phyloP scores from a whole-genome alignment of 148 eudicot genomes.

The Salicornia ramosissima region DNA sequence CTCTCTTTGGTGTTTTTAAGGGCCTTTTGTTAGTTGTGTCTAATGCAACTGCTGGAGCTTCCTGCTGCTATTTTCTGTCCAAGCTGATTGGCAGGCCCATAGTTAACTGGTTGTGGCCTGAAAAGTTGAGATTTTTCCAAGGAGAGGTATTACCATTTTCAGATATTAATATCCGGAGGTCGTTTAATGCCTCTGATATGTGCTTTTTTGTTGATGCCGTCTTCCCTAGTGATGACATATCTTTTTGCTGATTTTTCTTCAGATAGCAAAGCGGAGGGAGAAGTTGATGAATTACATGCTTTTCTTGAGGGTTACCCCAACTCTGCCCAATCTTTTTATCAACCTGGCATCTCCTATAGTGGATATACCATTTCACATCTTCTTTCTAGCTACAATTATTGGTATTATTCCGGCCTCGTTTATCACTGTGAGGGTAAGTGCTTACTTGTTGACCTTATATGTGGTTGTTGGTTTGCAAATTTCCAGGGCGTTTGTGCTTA shows the following conservation, averaged over 20 bases:
- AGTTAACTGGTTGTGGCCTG: slow-evolving; percentile 88
- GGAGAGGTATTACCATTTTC: slow-evolving; percentile 56
- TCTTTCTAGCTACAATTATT: slow-evolving; percentile 75
- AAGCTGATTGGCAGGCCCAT: slow-evolving; percentile 85
- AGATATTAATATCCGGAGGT: neutral
- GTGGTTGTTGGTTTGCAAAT: slow-evolving; percentile 13
- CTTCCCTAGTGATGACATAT: slow-evolving; percentile 5
- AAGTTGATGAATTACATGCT: slow-evolving; percentile 77
- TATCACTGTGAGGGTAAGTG: slow-evolving; percentile 76
- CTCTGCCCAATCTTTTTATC: slow-evolving; percentile 87
- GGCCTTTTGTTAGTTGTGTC: slow-evolving; percentile 86
- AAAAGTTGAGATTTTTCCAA: slow-evolving; percentile 69
- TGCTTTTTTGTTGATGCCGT: neutral
- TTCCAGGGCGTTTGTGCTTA: too few species aligned
- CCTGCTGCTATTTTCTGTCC: slow-evolving; percentile 79
- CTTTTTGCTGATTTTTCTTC: slow-evolving; percentile 19
- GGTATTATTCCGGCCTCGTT: slow-evolving; percentile 82
- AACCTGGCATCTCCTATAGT: slow-evolving; percentile 94
- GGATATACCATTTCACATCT: slow-evolving; percentile 83
- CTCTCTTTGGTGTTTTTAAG: slow-evolving; percentile 85
- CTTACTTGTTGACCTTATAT: neutral
- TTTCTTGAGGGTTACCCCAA: slow-evolving; percentile 73
- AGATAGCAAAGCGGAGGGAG: slow-evolving; percentile 80
- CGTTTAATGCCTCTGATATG: neutral
- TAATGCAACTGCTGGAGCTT: slow-evolving; percentile 86